Evolutionary conservation across 139 green algal genomes (phyloP).

Genomic region (Edaphochlamys debaryana): DNA sequence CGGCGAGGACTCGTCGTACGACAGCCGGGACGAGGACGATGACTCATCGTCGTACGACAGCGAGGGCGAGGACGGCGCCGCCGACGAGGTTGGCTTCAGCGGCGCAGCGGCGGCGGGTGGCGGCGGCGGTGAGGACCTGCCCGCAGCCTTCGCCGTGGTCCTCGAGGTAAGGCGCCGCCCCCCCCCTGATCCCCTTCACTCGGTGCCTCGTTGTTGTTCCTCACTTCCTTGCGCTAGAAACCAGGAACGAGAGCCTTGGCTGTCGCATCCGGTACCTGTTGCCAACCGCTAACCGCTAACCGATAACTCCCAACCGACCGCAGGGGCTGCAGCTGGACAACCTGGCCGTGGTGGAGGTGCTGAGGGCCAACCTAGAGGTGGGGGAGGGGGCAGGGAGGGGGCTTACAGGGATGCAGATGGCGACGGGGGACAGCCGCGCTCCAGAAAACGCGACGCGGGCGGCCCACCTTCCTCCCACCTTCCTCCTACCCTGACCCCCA

Average conservation of each 20-base stretch:
- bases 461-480: not conserved
- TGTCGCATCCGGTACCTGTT: too few relatives aligned
- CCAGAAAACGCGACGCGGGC: too few relatives aligned
- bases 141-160: constrained; percentile 20
- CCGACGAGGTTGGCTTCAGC: constrained; percentile 20
- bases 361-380: constrained; percentile 43
- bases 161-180: constrained; percentile 23
- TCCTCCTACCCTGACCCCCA: not conserved
- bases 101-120: not conserved
- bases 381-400: too few relatives aligned
- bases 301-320: not conserved
- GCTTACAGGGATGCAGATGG: too few relatives aligned
- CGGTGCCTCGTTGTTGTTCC: too few relatives aligned
- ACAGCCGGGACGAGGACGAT: not conserved
- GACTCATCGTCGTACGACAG: too few relatives aligned
- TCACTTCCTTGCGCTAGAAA: too few relatives aligned
- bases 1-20: not conserved
- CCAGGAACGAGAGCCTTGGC: too few relatives aligned
- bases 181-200: too few relatives aligned
- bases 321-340: constrained; percentile 43
- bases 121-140: not conserved
- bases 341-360: constrained; percentile 41
- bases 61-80: not conserved
- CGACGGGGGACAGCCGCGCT: too few relatives aligned
- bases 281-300: too few relatives aligned